These are phyloP conservation scores for Penicillium sp. DNA, from an alignment of 2,329 filamentous ascomycete genomes.

Conservation along the genomic window DNA sequence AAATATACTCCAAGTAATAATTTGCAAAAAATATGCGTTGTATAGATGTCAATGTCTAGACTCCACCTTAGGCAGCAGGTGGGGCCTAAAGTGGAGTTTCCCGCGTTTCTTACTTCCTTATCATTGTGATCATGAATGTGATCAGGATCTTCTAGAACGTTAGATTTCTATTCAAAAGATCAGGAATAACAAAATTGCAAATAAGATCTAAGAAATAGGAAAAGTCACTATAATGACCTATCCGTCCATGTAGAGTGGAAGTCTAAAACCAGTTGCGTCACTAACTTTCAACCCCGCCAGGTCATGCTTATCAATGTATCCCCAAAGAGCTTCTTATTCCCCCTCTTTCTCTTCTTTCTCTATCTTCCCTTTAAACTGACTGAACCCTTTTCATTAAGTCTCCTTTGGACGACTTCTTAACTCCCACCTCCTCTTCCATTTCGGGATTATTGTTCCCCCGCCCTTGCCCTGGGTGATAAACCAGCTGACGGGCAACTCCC, in stretches of 20 bases:
- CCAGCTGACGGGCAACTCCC: conserved; percentile 17
- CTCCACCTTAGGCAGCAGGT: conserved; percentile 1
- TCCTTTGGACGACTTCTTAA: not conserved
- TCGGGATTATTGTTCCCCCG: not conserved
- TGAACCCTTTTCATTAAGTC: not conserved
- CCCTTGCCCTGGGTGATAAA: conserved; percentile 2
- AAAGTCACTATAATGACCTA: too few species aligned
- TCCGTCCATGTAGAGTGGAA: not conserved
- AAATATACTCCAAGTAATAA: too few species aligned
- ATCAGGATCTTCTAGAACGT: not conserved
- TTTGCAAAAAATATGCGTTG: too few species aligned
- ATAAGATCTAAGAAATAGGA: not conserved
- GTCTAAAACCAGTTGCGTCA: not conserved
- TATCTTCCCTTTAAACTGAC: not conserved
- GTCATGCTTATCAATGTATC: conserved; percentile 2
- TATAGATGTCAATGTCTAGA: not conserved
- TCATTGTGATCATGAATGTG: not conserved
- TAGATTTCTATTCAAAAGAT: not conserved
- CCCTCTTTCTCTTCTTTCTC: not conserved
- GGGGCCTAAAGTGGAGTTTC: conserved; percentile 1
- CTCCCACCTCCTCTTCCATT: not conserved
- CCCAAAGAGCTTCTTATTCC: not conserved
- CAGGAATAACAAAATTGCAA: not conserved
- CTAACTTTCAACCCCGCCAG: not conserved
- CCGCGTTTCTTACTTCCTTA: not conserved